Evolutionary conservation across 441 rosid genomes (phyloP), one percentile per base, ranked within the genome.

Genomic region (Lepidium campestre): DNA sequence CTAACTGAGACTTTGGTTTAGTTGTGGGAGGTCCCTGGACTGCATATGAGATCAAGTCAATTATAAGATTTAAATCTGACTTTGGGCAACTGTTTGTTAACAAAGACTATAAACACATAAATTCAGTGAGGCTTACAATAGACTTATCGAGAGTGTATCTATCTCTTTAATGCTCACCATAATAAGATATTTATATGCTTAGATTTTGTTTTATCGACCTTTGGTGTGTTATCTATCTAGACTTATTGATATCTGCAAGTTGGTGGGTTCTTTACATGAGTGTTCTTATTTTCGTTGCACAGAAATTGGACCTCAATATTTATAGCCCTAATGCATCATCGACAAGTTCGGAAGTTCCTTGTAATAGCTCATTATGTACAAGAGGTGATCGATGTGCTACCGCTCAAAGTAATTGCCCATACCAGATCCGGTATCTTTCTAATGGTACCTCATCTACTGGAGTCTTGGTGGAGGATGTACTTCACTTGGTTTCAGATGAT

Each of bases 371-470:
- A 10, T 63, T 76, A 75, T 94, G 99, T 65, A 34, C 71, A 50
- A 77, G 41, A 37, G 71, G 58, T 64, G 78, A 48, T 2, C 73
- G 8, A 44, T 91, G 99, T 34, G 18, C 88, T 48, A 78, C 93
- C 9, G 64, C 86, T 75, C 61, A 36, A 60, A 84, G 83, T 69
- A 40, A 65, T 62, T 94, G 99, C 63, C 90, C 90, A 14, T 94
- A 87, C 75, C 81, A 78, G 68, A 82, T 85, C 61, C 29, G 37
- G 13, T 94, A 94, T 80, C 92, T 94, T 32, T 89, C 97, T 25
- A 82, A 85, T 64, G 82, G 72, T 58, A 91, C 97, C 55, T 79
- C 92, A 8, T 80, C 99, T 60, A 81, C 73, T 53, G 99, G 99
- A 71, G 48, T 66, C 70, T 72, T 86, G 68, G 91, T 89, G 2